Conservation (phyloP, 1,284 basidiomycete species). For the Cystodermella granulosa region DNA sequence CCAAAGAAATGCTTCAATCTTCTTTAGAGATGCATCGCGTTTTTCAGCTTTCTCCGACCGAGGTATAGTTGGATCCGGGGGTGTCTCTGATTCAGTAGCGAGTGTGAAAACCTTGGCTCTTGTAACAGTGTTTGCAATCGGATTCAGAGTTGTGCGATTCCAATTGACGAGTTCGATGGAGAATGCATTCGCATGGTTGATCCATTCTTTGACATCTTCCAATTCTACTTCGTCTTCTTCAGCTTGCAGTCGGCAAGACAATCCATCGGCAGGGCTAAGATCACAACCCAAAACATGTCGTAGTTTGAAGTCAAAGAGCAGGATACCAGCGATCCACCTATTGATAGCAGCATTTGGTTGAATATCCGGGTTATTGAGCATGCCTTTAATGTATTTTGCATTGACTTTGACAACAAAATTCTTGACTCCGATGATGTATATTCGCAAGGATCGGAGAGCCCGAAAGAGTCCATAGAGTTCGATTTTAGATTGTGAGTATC, state of each 20-base stretch:
- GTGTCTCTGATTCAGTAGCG: background rate
- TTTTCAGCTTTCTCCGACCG: conserved; percentile 5
- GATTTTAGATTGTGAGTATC: conserved; percentile 42
- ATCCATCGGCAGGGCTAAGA: conserved; percentile 31
- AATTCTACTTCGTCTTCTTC: conserved; percentile 12
- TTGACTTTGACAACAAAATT: conserved; percentile 40
- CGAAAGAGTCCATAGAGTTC: conserved; percentile 41
- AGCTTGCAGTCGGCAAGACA: conserved; percentile 24
- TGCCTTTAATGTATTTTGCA: conserved; percentile 40
- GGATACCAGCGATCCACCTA: conserved; percentile 39
- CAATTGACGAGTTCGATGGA: conserved; percentile 2
- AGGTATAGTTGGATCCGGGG: background rate
- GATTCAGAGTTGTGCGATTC: background rate
- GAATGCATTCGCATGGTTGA: conserved; percentile 20
- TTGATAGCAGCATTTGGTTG: conserved; percentile 37
- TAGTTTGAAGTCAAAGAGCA: conserved; percentile 36
- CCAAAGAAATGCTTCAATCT: conserved; percentile 8
- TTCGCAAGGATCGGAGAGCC: conserved; percentile 20
- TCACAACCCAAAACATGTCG: conserved; percentile 28
- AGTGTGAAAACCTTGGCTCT: background rate
- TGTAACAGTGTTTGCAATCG: background rate
- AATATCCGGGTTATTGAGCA: conserved; percentile 43
- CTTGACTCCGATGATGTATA: conserved; percentile 33
- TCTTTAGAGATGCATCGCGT: conserved; percentile 8
- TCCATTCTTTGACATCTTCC: conserved; percentile 24